phyloP scores from a whole-genome alignment of 768 basidiomycete species.

The Termitomyces sp. region DNA sequence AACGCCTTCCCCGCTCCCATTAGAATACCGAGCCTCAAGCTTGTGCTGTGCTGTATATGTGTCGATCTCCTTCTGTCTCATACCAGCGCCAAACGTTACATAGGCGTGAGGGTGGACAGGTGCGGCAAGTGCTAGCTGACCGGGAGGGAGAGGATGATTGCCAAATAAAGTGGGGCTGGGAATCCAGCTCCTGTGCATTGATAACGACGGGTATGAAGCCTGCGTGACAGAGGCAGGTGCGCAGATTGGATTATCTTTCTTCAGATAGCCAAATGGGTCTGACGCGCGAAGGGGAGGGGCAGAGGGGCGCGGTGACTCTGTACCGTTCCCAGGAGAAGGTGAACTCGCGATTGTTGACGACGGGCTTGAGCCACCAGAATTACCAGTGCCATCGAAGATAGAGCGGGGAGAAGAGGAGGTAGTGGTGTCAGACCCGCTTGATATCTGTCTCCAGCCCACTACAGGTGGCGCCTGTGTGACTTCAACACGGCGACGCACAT shows the following conservation, averaged over 20 bases:
- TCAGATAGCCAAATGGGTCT: constrained; percentile 64
- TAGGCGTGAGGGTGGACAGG: constrained; percentile 71
- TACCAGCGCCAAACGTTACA: constrained; percentile 85
- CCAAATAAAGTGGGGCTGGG: constrained; percentile 26
- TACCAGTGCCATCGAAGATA: constrained; percentile 15
- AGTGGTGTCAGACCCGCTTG: constrained; percentile 15
- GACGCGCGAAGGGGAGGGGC: constrained; percentile 23
- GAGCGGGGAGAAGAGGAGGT: constrained; percentile 15
- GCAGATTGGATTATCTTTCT: constrained; percentile 31
- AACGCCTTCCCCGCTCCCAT: constrained; percentile 49
- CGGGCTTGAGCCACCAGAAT: constrained; percentile 12
- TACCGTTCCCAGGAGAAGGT: constrained; percentile 21
- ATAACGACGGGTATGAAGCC: constrained; percentile 25
- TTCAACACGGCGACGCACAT: constrained; percentile 33
- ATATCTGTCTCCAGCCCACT: constrained; percentile 10
- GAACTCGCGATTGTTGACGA: constrained; percentile 28
- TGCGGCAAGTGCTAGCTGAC: constrained; percentile 43
- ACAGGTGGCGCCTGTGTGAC: background rate
- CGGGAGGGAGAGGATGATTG: constrained; percentile 22
- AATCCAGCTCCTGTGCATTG: constrained; percentile 36
- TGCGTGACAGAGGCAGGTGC: constrained; percentile 23
- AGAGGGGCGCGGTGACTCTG: constrained; percentile 6
- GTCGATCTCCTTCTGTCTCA: constrained; percentile 83
- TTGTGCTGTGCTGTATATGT: constrained; percentile 67
- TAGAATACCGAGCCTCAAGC: constrained; percentile 53